Conservation (phyloP, 2,329 filamentous ascomycete species). For the Xenoacremonium recifei region DNA sequence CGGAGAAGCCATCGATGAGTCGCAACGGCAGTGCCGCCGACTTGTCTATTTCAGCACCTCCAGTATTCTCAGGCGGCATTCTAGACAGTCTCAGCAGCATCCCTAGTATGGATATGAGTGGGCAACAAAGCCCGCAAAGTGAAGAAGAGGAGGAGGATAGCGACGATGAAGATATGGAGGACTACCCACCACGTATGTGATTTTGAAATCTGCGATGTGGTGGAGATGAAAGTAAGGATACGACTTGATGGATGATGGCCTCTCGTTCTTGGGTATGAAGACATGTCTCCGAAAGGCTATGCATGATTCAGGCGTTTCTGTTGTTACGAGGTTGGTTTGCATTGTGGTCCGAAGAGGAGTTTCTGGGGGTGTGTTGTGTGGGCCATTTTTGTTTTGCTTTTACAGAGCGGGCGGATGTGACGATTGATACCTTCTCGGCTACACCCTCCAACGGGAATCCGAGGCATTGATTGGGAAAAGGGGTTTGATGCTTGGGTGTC, state of each 20-base stretch:
- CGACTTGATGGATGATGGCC: background rate
- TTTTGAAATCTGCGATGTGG: no score
- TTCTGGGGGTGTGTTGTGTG: slow-evolving; percentile 21
- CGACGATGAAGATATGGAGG: slow-evolving; percentile 57
- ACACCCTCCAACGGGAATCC: slow-evolving; percentile 18
- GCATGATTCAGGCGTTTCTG: slow-evolving; percentile 28
- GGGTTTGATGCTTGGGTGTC: slow-evolving; percentile 4
- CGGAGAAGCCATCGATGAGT: slow-evolving; percentile 68
- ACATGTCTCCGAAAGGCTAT: slow-evolving; percentile 14
- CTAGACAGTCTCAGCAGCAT: slow-evolving; percentile 43
- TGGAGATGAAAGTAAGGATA: background rate
- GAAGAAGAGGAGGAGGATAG: slow-evolving; percentile 49
- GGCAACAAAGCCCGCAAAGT: slow-evolving; percentile 49
- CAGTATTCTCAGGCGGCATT: slow-evolving; percentile 33
- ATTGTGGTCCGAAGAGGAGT: slow-evolving; percentile 25
- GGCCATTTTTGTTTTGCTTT: slow-evolving; percentile 16
- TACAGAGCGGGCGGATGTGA: slow-evolving; percentile 13
- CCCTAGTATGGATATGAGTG: slow-evolving; percentile 47
- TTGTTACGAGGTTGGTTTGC: slow-evolving; percentile 23
- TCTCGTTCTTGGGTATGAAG: slow-evolving; percentile 11
- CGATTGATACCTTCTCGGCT: slow-evolving; percentile 24
- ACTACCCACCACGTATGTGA: slow-evolving; percentile 30
- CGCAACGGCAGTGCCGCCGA: slow-evolving; percentile 51
- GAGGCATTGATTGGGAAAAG: slow-evolving; percentile 12
- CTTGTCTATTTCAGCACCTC: slow-evolving; percentile 36